phyloP scores from a whole-genome alignment of 2,329 filamentous ascomycete genomes.

The Cladophialophora bantiana region DNA sequence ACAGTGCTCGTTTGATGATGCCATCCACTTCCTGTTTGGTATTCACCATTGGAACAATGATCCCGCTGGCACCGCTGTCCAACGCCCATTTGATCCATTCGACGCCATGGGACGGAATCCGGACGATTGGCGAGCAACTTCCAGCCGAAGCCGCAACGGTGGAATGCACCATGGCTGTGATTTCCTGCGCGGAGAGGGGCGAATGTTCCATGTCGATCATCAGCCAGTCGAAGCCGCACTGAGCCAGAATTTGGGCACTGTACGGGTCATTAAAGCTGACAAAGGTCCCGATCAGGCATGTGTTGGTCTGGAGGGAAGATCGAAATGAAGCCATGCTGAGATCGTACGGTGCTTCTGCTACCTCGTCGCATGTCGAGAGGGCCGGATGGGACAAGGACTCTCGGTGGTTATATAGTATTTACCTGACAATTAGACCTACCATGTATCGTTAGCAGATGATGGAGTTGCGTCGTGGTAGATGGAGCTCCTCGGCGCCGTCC shows the following conservation, averaged over 20 bases:
- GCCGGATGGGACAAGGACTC: not conserved
- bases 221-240: slow-evolving; percentile 61
- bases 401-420: not conserved
- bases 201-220: slow-evolving; percentile 63
- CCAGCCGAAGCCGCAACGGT: slow-evolving; percentile 47
- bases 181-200: slow-evolving; percentile 57
- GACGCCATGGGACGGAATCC: slow-evolving; percentile 62
- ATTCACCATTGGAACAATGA: slow-evolving; percentile 62
- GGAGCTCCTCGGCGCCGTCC: not conserved
- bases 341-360: not conserved
- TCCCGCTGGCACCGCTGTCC: slow-evolving; percentile 65
- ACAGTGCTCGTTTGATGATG: slow-evolving; percentile 61
- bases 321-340: slow-evolving; percentile 14
- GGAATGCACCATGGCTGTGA: slow-evolving; percentile 49
- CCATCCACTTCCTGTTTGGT: slow-evolving; percentile 59
- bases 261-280: slow-evolving; percentile 22
- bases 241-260: slow-evolving; percentile 44
- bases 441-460: not conserved
- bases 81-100: slow-evolving; percentile 69
- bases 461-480: not conserved
- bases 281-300: slow-evolving; percentile 16
- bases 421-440: not conserved
- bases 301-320: not conserved
- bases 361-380: not conserved
- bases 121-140: slow-evolving; percentile 50